Percentiles rank a stretch among this genome's conserved stretches.
Evolutionary conservation across 2,329 filamentous ascomycete species (phyloP).

Genomic region (Diaporthe ilicicola): DNA sequence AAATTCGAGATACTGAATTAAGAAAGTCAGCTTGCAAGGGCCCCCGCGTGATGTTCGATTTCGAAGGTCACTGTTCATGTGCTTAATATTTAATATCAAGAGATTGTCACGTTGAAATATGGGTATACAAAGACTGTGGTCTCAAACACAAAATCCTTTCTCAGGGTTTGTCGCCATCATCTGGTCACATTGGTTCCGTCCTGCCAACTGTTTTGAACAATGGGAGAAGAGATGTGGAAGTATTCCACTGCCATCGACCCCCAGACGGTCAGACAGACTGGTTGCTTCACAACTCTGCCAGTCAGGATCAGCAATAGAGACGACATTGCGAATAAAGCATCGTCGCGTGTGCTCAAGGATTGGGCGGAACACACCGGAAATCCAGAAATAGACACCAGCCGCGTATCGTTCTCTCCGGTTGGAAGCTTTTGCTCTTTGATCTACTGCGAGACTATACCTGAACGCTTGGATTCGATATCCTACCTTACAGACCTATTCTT

Average conservation of each 20-base stretch:
- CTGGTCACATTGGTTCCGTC: neutral
- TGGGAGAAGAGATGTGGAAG: neutral
- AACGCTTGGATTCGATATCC: neutral
- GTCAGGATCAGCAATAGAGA: neutral
- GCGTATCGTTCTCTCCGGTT: neutral
- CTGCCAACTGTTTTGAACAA: neutral
- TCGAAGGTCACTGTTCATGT: constrained; percentile 1
- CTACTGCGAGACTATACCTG: neutral
- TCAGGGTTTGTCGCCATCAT: neutral
- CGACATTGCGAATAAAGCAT: neutral
- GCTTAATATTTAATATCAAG: neutral
- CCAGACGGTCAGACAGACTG: neutral
- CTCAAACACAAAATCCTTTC: neutral
- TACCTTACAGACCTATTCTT: neutral
- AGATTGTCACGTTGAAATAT: neutral
- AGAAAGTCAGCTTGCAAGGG: neutral
- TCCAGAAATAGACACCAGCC: neutral
- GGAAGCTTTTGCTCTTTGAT: constrained; percentile 13
- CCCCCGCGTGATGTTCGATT: neutral
- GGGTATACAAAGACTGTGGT: neutral
- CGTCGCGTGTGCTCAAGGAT: neutral
- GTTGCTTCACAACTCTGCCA: constrained; percentile 9
- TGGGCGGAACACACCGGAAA: neutral
- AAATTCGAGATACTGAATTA: neutral
- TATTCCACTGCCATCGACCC: neutral